phyloP scores from a whole-genome alignment of 2,329 filamentous ascomycete genomes.

The Ophiostoma sp. region DNA sequence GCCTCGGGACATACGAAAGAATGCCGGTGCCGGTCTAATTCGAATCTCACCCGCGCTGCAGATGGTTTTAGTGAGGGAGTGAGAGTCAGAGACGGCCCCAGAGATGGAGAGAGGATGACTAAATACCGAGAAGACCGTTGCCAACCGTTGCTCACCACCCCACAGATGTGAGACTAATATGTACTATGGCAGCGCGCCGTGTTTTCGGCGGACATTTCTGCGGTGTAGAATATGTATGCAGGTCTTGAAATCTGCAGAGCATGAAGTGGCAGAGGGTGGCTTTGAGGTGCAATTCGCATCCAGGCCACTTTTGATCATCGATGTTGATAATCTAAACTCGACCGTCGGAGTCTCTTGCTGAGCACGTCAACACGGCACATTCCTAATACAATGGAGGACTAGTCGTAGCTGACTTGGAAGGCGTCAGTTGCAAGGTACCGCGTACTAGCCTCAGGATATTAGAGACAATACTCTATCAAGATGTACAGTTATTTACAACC shows the following conservation, averaged over 20 bases:
- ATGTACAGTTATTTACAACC: not conserved
- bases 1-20: conserved; percentile 3
- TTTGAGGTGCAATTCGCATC: no score
- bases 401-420: not conserved
- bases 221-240: not conserved
- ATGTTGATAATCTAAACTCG: not conserved
- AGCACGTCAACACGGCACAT: not conserved
- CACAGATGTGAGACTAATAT: not conserved
- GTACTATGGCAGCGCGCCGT: not conserved
- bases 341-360: no score
- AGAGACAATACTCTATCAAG: not conserved
- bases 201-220: not conserved
- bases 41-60: not conserved
- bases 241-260: no score
- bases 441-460: conserved; percentile 1
- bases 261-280: no score
- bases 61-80: not conserved
- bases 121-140: not conserved
- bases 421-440: not conserved
- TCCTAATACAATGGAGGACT: not conserved
- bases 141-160: not conserved
- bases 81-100: not conserved
- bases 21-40: not conserved
- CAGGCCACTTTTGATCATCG: no score
- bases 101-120: not conserved